phyloP scores from a whole-genome alignment of 257 asterid species.

The Nicotiana knightiana region DNA sequence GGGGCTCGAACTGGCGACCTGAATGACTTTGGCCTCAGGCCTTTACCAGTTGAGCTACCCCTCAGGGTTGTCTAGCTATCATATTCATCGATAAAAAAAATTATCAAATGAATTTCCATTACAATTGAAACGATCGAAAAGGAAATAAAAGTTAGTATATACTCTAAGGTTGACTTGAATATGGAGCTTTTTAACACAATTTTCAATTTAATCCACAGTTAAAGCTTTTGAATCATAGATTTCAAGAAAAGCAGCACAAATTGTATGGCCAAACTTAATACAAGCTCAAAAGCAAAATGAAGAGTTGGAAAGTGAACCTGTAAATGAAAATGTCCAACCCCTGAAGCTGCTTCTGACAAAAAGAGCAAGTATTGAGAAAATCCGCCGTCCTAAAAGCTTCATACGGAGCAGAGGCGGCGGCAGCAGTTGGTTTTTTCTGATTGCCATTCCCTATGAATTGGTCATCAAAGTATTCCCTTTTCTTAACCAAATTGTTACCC shows the following conservation, averaged over 20 bases:
- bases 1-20: too few relatives aligned
- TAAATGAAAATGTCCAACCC: constrained; percentile 89
- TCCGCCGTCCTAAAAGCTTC: constrained; percentile 26
- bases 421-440: background rate
- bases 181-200: too few relatives aligned
- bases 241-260: background rate
- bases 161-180: background rate
- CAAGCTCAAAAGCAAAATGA: background rate
- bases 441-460: constrained; percentile 26
- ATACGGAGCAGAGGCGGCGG: background rate
- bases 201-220: background rate
- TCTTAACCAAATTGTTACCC: constrained; percentile 48
- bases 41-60: too few relatives aligned
- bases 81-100: background rate
- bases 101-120: background rate
- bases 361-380: constrained; percentile 65
- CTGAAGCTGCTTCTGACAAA: constrained; percentile 70
- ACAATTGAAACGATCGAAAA: background rate
- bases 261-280: background rate
- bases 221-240: background rate
- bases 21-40: too few relatives aligned
- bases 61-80: background rate
- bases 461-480: constrained; percentile 55
- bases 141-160: background rate
- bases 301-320: constrained; percentile 40